Evolutionary conservation across 371 early-diverging fungal species (phyloP), one percentile per base, ranked within the genome.

Genomic region (Mortierella sp.): DNA sequence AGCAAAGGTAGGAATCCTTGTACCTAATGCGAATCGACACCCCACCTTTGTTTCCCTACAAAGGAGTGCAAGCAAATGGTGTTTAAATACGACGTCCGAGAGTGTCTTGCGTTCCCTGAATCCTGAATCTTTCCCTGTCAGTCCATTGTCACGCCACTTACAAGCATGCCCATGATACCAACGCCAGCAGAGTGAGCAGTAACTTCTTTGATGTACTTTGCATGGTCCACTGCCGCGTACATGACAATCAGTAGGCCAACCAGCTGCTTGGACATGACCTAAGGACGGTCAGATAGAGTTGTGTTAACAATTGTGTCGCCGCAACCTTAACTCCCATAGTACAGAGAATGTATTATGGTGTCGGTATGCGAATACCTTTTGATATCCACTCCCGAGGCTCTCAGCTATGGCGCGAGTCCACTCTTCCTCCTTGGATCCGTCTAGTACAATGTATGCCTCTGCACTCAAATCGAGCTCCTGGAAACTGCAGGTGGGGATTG

Each of bases 11-110:
- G 9, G 94, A 89, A 70, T 97, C 96, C 48, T 87, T 81, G 58
- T 90, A 87, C 14, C 87, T 81, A 19, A 97, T 62, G 14, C 96
- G 86, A 23, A 96, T 87, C 5, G 90, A 89, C 4, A 94, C 91
- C 2, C 92, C 96, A 26, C 99, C 99, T 84, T 98, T 98, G 80
- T 98, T 98, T 15, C 96, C 98, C 90, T 93, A 61, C 4, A 47
- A 44, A 24, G 30, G 21, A 39, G 30, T 32, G 52, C 48, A 39
- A 30, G 42, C 49, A 26, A n/a, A n/a, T n/a, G n/a, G n/a, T n/a
- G n/a, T n/a, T n/a, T n/a, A n/a, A n/a, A n/a, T n/a, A n/a, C n/a
- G n/a, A n/a, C n/a, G n/a, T n/a, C n/a, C n/a, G n/a, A n/a, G n/a
- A n/a, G n/a, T n/a, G n/a, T n/a, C n/a, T n/a, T n/a, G n/a, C n/a